Evolutionary conservation across 495 filamentous ascomycete genomes (phyloP).

Genomic region (Aspergillus mulundensis): DNA sequence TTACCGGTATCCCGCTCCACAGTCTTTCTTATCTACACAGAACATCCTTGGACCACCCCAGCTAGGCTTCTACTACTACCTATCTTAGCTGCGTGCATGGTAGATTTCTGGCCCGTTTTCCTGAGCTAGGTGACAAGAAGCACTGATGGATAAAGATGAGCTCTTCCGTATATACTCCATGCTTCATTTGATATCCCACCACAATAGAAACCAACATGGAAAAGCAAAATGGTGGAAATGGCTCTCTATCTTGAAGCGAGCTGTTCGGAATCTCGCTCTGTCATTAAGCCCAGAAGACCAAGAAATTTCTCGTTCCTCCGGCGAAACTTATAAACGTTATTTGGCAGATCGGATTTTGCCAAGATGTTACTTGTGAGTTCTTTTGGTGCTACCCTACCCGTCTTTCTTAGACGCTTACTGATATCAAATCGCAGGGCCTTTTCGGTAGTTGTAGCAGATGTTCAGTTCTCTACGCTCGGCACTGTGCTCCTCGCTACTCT

Average conservation of each 20-base stretch:
- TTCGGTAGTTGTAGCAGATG: slow-evolving; percentile 64
- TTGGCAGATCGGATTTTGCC: slow-evolving; percentile 36
- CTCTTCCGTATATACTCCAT: slow-evolving; percentile 30
- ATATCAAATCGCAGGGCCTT: slow-evolving; percentile 50
- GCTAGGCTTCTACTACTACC: too few species aligned
- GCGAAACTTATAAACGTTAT: slow-evolving; percentile 23
- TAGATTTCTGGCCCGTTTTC: neutral
- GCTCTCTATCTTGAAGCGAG: slow-evolving; percentile 62
- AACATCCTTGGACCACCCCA: too few species aligned
- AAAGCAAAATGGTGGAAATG: slow-evolving; percentile 68
- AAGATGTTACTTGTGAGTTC: slow-evolving; percentile 43
- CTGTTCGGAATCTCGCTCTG: slow-evolving; percentile 47
- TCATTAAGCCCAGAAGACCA: slow-evolving; percentile 28
- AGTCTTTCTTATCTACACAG: too few species aligned
- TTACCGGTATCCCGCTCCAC: too few species aligned
- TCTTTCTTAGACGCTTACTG: neutral
- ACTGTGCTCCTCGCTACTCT: slow-evolving; percentile 64
- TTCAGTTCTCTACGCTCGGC: slow-evolving; percentile 75
- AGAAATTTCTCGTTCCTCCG: neutral
- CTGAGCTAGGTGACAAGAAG: neutral
- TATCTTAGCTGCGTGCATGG: neutral
- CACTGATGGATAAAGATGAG: slow-evolving; percentile 29
- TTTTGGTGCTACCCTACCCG: neutral
- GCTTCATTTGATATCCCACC: slow-evolving; percentile 65
- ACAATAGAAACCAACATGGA: slow-evolving; percentile 80